Evolutionary conservation across 1,139 yeast genomes (phyloP), one percentile per base, ranked within the genome.

Genomic region (Debaryomyces sp.): DNA sequence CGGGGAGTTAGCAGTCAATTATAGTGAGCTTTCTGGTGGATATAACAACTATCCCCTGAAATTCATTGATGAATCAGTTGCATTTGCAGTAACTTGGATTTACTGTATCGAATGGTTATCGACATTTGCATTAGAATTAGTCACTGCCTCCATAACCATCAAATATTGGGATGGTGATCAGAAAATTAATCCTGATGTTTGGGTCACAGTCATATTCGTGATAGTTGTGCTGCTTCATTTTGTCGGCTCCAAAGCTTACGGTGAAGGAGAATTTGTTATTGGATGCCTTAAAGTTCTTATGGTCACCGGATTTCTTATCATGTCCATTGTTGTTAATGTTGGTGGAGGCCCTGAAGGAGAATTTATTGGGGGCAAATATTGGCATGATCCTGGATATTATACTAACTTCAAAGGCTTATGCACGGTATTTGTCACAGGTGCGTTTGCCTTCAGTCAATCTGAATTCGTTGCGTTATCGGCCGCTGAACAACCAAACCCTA

Each of bases 71-170:
- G 74, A 68, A 44, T 62, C 70, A n/a, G 54, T 70, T 46, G 72
- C 73, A 6, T 71, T 70, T 56, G 73, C 76, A 15, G 66, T 71
- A 49, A 68, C 73, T 27, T 70, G 76, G 76, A 71, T 71, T 55
- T 71, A 71, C 56, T 69, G 74, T 62, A 66, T 71, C 47, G 75
- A 70, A 54, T 71, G 77, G 76, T 56, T 70, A 30, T 66, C 73
- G 13, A 74, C 71, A 41, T 67, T 71, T 48, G 68, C 75, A 34
- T 66, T 71, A 52, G 77, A 71, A 52, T 64, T 71, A 57, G 77
- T 71, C 45, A 70, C 75, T 6, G 75, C 76, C 23, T 62, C 76
- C 6, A 62, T 71, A 47, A 71, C 75, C 22, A 66, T 70, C 49
- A 57, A 60, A 50, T 71, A 56, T 55, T 71, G 77, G 77, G 64